Percentiles rank a stretch among this genome's conserved stretches.
These are phyloP conservation scores for Colletotrichum viniferum DNA, from an alignment of 2,329 filamentous ascomycete species.

Conservation along the genomic window DNA sequence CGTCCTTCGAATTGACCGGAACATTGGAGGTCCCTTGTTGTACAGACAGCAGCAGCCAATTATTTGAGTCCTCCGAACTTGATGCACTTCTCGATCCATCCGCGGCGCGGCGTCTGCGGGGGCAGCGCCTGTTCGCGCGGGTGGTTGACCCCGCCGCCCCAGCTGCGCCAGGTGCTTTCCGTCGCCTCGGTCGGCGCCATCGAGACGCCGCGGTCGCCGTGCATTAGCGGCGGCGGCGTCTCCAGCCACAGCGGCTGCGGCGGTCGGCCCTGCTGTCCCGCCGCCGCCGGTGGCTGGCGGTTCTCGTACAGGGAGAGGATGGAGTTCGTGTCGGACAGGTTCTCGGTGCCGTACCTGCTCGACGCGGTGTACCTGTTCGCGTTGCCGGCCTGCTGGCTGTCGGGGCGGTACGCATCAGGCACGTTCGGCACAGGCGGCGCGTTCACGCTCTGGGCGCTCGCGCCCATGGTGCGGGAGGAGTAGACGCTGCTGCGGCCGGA, in stretches of 20 bases:
- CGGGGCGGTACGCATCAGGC: background rate
- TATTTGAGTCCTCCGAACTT: constrained; percentile 19
- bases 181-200: constrained; percentile 18
- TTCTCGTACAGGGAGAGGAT: constrained; percentile 10
- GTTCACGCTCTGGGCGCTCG: background rate
- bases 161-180: constrained; percentile 22
- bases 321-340: background rate
- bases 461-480: background rate
- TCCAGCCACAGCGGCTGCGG: background rate
- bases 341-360: background rate
- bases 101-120: background rate
- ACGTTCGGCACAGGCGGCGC: constrained; percentile 9
- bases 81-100: constrained; percentile 21
- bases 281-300: background rate
- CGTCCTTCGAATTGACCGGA: background rate
- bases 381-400: background rate
- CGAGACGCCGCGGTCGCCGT: constrained; percentile 11
- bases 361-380: background rate
- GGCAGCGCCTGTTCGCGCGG: background rate
- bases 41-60: background rate
- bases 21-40: background rate
- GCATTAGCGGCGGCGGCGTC: background rate
- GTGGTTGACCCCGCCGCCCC: constrained; percentile 12
- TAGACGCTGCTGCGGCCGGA: constrained; percentile 15
- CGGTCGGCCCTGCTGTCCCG: background rate